Percentiles rank a stretch among this genome's conserved stretches.
Evolutionary conservation across 2,329 filamentous ascomycete species (phyloP).

Genomic region (Camillea tinctor): DNA sequence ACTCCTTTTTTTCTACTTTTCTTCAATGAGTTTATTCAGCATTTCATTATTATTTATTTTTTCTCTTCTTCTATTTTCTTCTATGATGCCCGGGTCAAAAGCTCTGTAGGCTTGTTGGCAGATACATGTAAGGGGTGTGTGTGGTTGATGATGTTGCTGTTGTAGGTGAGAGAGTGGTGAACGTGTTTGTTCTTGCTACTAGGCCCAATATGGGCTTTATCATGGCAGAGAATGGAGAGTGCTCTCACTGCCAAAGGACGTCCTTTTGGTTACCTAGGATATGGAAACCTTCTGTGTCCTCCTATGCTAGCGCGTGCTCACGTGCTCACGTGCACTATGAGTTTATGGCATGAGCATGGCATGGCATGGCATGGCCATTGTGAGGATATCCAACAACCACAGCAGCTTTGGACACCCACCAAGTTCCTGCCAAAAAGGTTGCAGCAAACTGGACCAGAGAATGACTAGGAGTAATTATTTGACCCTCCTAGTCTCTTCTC

Average conservation of each 20-base stretch:
- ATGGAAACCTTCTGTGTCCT: neutral
- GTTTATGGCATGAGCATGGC: too few relatives aligned
- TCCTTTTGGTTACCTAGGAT: neutral
- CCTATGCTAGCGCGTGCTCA: too few relatives aligned
- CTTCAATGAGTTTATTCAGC: too few relatives aligned
- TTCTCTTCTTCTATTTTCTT: neutral
- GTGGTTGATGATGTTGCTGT: neutral
- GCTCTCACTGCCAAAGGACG: neutral
- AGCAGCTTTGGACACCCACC: too few relatives aligned
- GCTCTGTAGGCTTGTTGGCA: neutral
- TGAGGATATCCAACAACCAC: too few relatives aligned
- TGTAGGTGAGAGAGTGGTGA: neutral
- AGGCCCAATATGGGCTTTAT: neutral
- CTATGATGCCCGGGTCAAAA: neutral
- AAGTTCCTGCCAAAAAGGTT: neutral
- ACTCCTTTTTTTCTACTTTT: neutral
- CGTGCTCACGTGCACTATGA: too few relatives aligned
- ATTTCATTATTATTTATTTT: neutral
- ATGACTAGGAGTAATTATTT: neutral
- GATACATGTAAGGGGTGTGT: neutral
- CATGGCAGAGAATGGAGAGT: neutral
- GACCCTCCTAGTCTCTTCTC: neutral
- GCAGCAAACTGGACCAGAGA: neutral
- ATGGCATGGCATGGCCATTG: too few relatives aligned
- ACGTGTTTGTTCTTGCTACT: neutral